Base-by-base conservation (phyloP, 306 rosid species). In the Medicago ruthenica region DNA sequence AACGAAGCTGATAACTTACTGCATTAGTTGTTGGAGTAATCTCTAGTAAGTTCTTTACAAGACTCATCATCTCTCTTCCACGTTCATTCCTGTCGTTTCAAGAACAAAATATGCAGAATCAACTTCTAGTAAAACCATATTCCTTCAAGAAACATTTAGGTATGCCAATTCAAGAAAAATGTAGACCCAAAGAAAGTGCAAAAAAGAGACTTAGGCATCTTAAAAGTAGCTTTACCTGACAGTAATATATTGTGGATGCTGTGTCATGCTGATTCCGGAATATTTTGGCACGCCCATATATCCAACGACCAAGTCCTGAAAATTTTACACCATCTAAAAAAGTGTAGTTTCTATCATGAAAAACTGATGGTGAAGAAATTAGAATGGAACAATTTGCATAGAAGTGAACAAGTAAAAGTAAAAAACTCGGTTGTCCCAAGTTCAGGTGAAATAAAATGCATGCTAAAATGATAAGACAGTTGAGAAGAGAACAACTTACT, bases 201-300 rank as follows among this genome's bases (percentile, higher is more conserved):
- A 34, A 63, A n/a, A 2, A 9, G 12, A 45, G 64, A 36, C 50
- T 36, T 58, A 20, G 58, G 71, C 54, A 74, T 69, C 37, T 57
- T 16, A 51, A 14, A 14, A 16, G 42, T 3, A 45, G 73, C 9
- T 67, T 86, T 85, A 94, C 98, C 98, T 92, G 72, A 94, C 95
- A 45, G 98, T 94, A 75, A 94, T 82, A 81, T 94, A 94, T 83
- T 94, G 98, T 55, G 98, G 98, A 86, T 94, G 98, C 81, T 90
- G 96, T 22, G 95, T 83, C 98, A 94, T 94, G 87, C 96, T 86
- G 79, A 90, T 61, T 82, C 96, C 97, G 20, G 96, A 81, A 84
- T 90, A 94, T 81, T 94, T 94, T 17, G 98, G 98, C 70, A 94
- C 98, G 2, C 98, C 97, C 98, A 94, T 94, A 76, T 94, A 92